Evolutionary conservation across 2,329 filamentous ascomycete genomes (phyloP).

Genomic region (Hymenoscyphus occultus): DNA sequence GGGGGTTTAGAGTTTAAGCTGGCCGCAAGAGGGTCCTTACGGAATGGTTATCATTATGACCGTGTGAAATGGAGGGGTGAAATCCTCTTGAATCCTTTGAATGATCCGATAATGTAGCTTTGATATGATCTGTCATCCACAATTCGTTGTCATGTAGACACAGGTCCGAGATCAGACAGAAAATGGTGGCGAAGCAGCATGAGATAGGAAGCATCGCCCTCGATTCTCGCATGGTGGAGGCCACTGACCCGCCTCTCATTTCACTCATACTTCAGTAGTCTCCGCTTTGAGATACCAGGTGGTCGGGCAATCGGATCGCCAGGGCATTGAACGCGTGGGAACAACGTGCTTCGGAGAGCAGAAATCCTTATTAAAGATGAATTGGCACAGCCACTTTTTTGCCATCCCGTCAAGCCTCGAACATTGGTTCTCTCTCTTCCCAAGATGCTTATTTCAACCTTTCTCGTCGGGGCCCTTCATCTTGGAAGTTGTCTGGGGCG

Average conservation of each 20-base stretch:
- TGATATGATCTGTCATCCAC: not conserved
- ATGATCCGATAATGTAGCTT: not conserved
- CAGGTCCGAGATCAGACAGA: not conserved
- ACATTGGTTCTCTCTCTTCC: not conserved
- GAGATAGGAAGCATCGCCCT: not conserved
- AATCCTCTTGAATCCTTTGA: not conserved
- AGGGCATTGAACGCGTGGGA: not conserved
- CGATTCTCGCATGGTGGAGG: not conserved
- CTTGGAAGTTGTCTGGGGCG: constrained; percentile 5
- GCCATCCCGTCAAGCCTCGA: not conserved
- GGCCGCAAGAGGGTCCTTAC: not conserved
- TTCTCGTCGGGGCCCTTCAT: constrained; percentile 1
- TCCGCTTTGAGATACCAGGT: not conserved
- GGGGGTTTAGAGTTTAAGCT: not conserved
- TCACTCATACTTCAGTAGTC: not conserved
- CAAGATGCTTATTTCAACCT: not conserved
- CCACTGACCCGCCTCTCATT: constrained; percentile 2
- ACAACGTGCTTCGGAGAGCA: not conserved
- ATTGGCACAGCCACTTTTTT: constrained; percentile 1
- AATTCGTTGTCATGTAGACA: not conserved
- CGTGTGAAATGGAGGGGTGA: not conserved
- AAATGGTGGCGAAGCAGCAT: not conserved
- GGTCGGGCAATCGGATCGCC: constrained; percentile 1
- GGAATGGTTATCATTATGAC: not conserved
- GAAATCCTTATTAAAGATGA: not conserved